A percentile compares a stretch with the other conserved stretches of the same genome.
phyloP scores from a whole-genome alignment of 148 eudicot genomes.

The Pharnaceum exiguum region DNA sequence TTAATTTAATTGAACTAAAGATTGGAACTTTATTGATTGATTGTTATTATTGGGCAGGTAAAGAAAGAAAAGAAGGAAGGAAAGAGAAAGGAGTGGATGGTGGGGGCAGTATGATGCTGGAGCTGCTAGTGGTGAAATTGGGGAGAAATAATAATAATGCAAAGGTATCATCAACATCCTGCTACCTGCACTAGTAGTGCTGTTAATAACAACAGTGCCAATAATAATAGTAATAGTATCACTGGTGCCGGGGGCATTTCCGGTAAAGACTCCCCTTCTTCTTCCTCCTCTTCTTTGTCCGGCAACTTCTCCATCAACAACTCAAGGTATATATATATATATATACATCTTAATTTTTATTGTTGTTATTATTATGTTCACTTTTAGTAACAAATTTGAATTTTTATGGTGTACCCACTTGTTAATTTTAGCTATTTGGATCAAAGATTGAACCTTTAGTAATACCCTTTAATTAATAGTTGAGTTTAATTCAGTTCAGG shows the following conservation, averaged over 20 bases:
- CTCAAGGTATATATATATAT: conserved; percentile 45
- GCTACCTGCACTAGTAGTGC: conserved; percentile 91
- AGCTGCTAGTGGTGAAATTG: conserved; percentile 71
- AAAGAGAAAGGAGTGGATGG: conserved; percentile 35
- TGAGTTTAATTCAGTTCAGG: too few relatives aligned
- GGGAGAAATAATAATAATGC: too few relatives aligned
- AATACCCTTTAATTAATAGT: too few relatives aligned
- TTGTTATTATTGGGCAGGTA: not conserved
- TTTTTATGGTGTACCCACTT: too few relatives aligned
- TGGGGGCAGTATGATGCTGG: conserved; percentile 92
- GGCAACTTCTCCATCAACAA: conserved; percentile 63
- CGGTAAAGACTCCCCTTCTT: conserved; percentile 57
- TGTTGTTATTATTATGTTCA: not conserved
- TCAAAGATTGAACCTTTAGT: too few relatives aligned
- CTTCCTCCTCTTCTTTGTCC: conserved; percentile 53
- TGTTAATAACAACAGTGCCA: conserved; percentile 52
- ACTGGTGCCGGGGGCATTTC: conserved; percentile 61
- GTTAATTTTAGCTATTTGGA: too few relatives aligned
- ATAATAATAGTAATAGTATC: too few relatives aligned
- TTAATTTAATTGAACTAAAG: conserved; percentile 9
- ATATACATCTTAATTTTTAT: not conserved
- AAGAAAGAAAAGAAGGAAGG: not conserved
- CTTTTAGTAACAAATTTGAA: too few relatives aligned
- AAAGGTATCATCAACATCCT: conserved; percentile 83
- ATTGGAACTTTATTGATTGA: not conserved